Evolutionary conservation across 1,284 basidiomycete species (phyloP), one percentile per base, ranked within the genome.

Genomic region (Laetiporus sulphureus): DNA sequence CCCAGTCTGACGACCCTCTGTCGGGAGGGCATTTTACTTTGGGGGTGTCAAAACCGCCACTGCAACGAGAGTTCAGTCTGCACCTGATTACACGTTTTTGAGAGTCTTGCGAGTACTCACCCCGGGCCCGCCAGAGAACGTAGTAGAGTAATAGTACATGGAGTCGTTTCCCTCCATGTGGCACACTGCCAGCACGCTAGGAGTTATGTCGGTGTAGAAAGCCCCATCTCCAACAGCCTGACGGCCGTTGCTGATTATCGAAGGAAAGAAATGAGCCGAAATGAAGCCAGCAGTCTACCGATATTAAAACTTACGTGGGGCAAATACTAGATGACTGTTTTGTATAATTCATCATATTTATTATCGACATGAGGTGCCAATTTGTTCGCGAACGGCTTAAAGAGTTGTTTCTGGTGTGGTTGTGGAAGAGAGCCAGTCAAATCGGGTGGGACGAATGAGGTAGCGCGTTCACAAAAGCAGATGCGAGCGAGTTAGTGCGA

Each of bases 211-310:
- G 75, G 72, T 71, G 65, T 72, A 73, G 70, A 74, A 71, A 72
- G 86, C 86, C 86, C 86, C 86, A 89, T 90, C 87, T 69, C 86
- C 86, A 90, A 90, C 86, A 86, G 82, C 74, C 71, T 79, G 82
- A 86, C 86, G 77, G 69, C 84, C 86, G 86, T 89, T 90, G 86
- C 87, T 90, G 62, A 10, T 60, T 22, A 50, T 39, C 43, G 41
- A 41, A 15, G 20, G 13, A 30, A 29, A 32, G 22, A 22, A 20
- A 39, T 53, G n/a, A 45, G 47, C 32, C 27, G 1, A 12, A 54
- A 39, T 45, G 48, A 37, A 60, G 23, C 10, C 31, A 20, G 37
- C n/a, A 32, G 29, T 22, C n/a, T 15, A 32, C 22, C 4, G 20
- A 33, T 36, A 42, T 38, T 36, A 49, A 40, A 55, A 77, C 83